Evolutionary conservation across 441 rosid genomes (phyloP).

Genomic region (Jatropha multifida): DNA sequence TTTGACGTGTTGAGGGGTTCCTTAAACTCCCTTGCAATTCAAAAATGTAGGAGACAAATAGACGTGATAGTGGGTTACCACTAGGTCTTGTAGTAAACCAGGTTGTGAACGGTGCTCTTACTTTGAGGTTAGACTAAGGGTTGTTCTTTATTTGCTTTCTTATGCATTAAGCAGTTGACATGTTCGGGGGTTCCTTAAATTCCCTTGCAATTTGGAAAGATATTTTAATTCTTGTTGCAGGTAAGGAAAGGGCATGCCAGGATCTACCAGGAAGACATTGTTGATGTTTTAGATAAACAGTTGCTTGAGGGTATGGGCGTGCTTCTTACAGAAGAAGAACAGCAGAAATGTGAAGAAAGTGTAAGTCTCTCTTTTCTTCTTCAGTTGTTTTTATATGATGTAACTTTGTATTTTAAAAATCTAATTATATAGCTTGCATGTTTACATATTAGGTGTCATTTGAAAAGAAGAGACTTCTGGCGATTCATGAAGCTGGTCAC

Average conservation of each 20-base stretch:
- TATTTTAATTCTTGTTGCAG: slow-evolving; percentile 38
- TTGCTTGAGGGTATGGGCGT: slow-evolving; percentile 99
- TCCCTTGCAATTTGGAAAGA: slow-evolving; percentile 13
- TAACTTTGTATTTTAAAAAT: slow-evolving; percentile 20
- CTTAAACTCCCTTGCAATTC: too few species aligned
- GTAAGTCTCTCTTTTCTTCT: slow-evolving; percentile 45
- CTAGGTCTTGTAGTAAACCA: background rate
- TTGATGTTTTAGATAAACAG: slow-evolving; percentile 95
- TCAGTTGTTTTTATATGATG: background rate
- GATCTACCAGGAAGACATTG: slow-evolving; percentile 83
- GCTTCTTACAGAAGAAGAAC: slow-evolving; percentile 96
- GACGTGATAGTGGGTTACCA: background rate
- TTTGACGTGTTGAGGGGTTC: too few species aligned
- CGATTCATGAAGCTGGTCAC: slow-evolving; percentile 98
- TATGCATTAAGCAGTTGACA: slow-evolving; percentile 20
- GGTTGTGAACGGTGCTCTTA: background rate
- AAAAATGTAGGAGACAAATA: background rate
- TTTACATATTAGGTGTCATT: slow-evolving; percentile 57
- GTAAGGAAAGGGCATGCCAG: slow-evolving; percentile 87
- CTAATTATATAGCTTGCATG: slow-evolving; percentile 18
- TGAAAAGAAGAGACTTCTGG: slow-evolving; percentile 88
- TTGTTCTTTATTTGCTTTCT: background rate
- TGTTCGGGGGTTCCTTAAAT: background rate
- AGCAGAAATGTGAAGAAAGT: slow-evolving; percentile 82
- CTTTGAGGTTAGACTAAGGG: background rate